A percentile compares a stretch with the other conserved stretches of the same genome.
Evolutionary conservation across 208 protist species (phyloP).

Genomic region (Leishmania mexicana): DNA sequence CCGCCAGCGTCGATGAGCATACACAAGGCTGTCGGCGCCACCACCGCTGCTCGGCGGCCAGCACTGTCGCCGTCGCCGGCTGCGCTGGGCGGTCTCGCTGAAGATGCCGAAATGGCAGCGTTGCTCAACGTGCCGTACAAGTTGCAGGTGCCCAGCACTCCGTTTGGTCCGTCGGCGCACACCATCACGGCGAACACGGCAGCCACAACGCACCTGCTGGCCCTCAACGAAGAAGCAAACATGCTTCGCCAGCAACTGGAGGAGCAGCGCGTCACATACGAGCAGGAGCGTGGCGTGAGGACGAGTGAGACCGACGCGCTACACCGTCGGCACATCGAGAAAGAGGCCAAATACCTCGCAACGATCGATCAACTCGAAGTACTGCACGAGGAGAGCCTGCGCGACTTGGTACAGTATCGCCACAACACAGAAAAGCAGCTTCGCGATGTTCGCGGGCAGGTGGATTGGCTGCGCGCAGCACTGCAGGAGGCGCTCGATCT

Average conservation of each 20-base stretch:
- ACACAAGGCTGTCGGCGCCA: not conserved
- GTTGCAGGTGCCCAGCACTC: conserved; percentile 16
- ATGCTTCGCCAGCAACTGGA: conserved; percentile 70
- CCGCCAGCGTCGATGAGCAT: conserved; percentile 6
- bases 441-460: conserved; percentile 38
- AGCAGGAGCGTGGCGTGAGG: conserved; percentile 52
- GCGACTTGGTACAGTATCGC: conserved; percentile 61
- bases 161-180: not conserved
- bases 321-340: conserved; percentile 37
- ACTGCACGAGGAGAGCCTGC: conserved; percentile 54
- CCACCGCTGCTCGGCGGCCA: not conserved
- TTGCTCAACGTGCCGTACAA: conserved; percentile 24
- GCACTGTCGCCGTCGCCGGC: not conserved
- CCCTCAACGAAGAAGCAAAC: conserved; percentile 50
- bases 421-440: conserved; percentile 50
- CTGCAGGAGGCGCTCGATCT: conserved; percentile 38
- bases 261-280: conserved; percentile 60
- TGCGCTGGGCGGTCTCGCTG: conserved; percentile 13
- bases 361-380: conserved; percentile 55
- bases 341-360: conserved; percentile 23
- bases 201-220: conserved; percentile 40
- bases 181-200: conserved; percentile 19
- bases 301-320: conserved; percentile 35
- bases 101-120: conserved; percentile 23
- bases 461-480: conserved; percentile 48